Evolutionary conservation across 371 early-diverging fungal species (phyloP), one percentile per base, ranked within the genome.

Genomic region (Ordospora colligata): DNA sequence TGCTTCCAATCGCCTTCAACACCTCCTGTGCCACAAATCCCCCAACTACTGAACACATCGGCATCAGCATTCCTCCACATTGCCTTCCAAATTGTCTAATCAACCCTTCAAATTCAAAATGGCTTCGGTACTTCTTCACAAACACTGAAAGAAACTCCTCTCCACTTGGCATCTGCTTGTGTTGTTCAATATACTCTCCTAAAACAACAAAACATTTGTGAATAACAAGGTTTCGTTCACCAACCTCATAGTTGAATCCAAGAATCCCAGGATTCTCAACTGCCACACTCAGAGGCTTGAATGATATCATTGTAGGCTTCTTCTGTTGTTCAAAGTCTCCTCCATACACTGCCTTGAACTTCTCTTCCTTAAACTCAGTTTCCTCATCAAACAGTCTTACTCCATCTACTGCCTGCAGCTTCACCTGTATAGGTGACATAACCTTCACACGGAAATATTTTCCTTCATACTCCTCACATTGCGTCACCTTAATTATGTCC

Each of bases 21-120:
- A 94, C 95, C 86, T 99, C 99, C 86, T 99, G 98, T 17, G 97
- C 97, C 32, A 92, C 92, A 52, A 96, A 86, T 69, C 99, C 98
- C 77, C 99, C 99, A 78, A 95, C 87, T 21, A 97, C 90, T 21
- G 96, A 96, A 17, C 88, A 88, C 92, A 98, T 93, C 8, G 99
- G 96, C n/a, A 94, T 86, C 67, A 97, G 51, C 10, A 40, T 44
- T 1, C 64, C 64, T 50, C 47, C 37, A 51, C 73, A 50, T 19
- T 64, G 65, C 51, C 50, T 45, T 44, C 74, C 74, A 53, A 74
- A 74, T 3, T 19, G 27, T 25, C 54, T 66, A n/a, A 74, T 53
- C 21, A 51, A 19, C 21, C n/a, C 37, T 27, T 67, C 67, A 42
- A 66, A 54, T n/a, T 54, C 46, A 44, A 46, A 68, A 19, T 49